Percentiles rank a stretch among this genome's conserved stretches.
phyloP scores from a whole-genome alignment of 495 filamentous ascomycete genomes.

The Penicillium paxilli region DNA sequence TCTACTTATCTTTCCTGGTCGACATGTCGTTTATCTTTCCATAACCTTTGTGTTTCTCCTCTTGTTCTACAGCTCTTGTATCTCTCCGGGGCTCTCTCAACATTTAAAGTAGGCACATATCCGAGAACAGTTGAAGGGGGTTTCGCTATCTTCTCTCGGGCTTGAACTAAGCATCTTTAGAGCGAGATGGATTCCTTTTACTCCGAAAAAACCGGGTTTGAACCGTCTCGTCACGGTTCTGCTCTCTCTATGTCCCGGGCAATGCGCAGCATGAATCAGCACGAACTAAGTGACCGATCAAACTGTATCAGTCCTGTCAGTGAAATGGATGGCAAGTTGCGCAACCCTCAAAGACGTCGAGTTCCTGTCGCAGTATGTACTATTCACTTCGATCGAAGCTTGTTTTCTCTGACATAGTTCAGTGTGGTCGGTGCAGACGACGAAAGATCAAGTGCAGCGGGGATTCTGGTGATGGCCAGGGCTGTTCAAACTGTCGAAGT shows the following conservation, averaged over 20 bases:
- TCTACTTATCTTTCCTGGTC: conserved; percentile 9
- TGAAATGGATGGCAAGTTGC: conserved; percentile 35
- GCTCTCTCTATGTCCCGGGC: conserved; percentile 30
- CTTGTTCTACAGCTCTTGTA: neutral
- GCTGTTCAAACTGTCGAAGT: conserved; percentile 80
- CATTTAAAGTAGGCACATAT: neutral
- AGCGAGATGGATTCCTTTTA: conserved; percentile 36
- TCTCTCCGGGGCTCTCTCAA: neutral
- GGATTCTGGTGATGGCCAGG: conserved; percentile 70
- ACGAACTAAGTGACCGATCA: conserved; percentile 24
- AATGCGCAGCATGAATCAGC: conserved; percentile 23
- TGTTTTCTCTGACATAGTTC: neutral
- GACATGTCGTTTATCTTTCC: conserved; percentile 1
- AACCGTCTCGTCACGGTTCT: conserved; percentile 14
- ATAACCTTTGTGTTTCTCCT: neutral
- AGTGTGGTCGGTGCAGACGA: conserved; percentile 91
- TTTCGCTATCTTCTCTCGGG: neutral
- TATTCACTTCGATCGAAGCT: conserved; percentile 67
- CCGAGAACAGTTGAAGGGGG: neutral
- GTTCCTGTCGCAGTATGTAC: conserved; percentile 70
- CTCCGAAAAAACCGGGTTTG: conserved; percentile 28
- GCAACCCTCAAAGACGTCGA: conserved; percentile 44
- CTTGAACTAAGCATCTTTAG: neutral
- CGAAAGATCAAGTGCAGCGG: conserved; percentile 97
- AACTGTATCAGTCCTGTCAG: conserved; percentile 19